Evolutionary conservation across 2,329 filamentous ascomycete genomes (phyloP).

Genomic region (Colletotrichum tamarilloi): DNA sequence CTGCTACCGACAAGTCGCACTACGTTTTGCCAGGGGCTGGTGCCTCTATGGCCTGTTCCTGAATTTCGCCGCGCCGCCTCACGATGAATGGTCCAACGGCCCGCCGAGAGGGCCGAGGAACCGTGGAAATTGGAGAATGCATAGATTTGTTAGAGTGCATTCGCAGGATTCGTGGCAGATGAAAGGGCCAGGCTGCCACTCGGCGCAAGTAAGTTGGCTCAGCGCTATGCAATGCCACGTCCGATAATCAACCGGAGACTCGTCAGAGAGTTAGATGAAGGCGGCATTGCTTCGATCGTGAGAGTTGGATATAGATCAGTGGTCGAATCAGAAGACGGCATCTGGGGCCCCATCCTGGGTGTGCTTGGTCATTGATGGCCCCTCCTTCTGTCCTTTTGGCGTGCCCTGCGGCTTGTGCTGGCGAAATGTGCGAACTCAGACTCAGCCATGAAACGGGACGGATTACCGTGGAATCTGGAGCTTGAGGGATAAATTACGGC

Average conservation of each 20-base stretch:
- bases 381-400: neutral
- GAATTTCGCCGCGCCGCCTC: conserved; percentile 23
- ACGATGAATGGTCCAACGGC: conserved; percentile 20
- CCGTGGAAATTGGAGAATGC: neutral
- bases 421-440: conserved; percentile 3
- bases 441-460: conserved; percentile 34
- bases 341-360: conserved; percentile 20
- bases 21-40: conserved; percentile 4
- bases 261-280: conserved; percentile 18
- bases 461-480: conserved; percentile 15
- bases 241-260: conserved; percentile 15
- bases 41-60: conserved; percentile 30
- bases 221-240: conserved; percentile 12
- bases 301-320: neutral
- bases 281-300: conserved; percentile 6
- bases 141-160: neutral
- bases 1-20: conserved; percentile 16
- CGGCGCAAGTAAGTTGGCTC: neutral
- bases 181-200: conserved; percentile 6
- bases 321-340: conserved; percentile 18
- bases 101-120: conserved; percentile 21
- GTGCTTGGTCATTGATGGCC: neutral
- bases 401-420: neutral
- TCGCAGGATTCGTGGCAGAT: neutral
- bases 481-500: conserved; percentile 24